These are phyloP conservation scores for Ligustrum vulgare DNA, from an alignment of 257 asterid genomes.

Conservation along the genomic window DNA sequence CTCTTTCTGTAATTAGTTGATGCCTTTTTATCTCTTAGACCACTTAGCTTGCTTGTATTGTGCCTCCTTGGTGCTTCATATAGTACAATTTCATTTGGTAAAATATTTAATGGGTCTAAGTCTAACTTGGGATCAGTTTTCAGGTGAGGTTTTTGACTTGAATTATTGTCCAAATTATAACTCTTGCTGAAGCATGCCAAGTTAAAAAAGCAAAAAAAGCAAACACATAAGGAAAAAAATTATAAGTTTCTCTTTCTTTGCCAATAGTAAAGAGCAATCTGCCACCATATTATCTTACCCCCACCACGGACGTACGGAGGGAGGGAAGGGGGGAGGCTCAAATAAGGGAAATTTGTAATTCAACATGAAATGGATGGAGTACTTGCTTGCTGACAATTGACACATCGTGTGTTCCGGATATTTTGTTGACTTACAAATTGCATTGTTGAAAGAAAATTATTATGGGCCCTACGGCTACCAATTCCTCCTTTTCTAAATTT, in stretches of 20 bases:
- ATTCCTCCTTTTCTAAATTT: slow-evolving; percentile 1
- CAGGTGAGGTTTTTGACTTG: not conserved
- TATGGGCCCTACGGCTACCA: not conserved
- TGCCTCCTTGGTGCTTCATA: slow-evolving; percentile 9
- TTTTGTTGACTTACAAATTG: not conserved
- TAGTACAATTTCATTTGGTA: not conserved
- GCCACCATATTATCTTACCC: not conserved
- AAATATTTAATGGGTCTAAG: not conserved
- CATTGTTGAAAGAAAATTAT: not conserved
- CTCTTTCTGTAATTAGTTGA: slow-evolving; percentile 3
- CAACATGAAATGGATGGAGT: not conserved
- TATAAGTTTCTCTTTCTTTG: not conserved
- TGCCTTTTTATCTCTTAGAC: not conserved
- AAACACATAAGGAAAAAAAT: not conserved
- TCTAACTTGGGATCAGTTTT: not conserved
- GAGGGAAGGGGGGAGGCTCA: not conserved
- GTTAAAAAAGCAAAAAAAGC: not conserved
- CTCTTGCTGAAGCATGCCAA: not conserved
- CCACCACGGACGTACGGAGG: not conserved
- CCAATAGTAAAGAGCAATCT: not conserved
- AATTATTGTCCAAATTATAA: not conserved
- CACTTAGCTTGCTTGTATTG: slow-evolving; percentile 15
- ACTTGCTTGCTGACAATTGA: not conserved
- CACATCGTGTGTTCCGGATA: not conserved
- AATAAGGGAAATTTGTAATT: not conserved